Evolutionary conservation across 2,329 filamentous ascomycete genomes (phyloP), one percentile per base, ranked within the genome.

Genomic region (Hirsutella thompsonii): DNA sequence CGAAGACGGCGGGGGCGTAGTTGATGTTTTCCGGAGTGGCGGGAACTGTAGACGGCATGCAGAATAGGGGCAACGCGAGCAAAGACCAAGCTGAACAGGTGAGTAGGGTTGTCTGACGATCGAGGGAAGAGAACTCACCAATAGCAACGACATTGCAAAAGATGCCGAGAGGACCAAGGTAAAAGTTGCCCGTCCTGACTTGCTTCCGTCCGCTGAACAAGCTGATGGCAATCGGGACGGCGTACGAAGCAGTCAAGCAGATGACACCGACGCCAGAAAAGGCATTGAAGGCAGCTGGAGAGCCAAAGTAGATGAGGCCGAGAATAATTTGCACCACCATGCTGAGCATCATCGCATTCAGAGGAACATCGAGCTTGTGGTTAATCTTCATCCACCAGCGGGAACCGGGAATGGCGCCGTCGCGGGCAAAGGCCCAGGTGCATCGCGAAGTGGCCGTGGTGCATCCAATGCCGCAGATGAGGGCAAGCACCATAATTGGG

Each of bases 261-360:
- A 89, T 87, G 4, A 83, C 88, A 1, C 83, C 83, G 1, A 87
- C 82, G 20, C 83, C 82, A 0, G 83, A 88, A 59, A 89, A 88
- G 10, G 77, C 80, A 64, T 81, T 83, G 64, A 89, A 89, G 0
- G 84, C 84, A 0, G 82, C 81, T 0, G 75, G 73, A 1, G 79
- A 83, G 9, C 84, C 84, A 48, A 89, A 86, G 63, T 85, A 89
- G 58, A 89, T 87, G 48, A 83, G 68, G 0, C 83, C 83, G 1
- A 89, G 69, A 10, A 88, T 62, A 48, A 76, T 82, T 56, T 84
- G 78, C 33, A 89, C 74, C 0, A 68, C 54, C 0, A 81, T 79
- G 0, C 81, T 85, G 2, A 89, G 67, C 3, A 78, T 63, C 6
- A 89, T 68, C 1, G 79, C 81, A 66, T 70, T 77, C 2, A 90